Evolutionary conservation across 169 alveolate species (phyloP).

Genomic region (Babesia bigemina): DNA sequence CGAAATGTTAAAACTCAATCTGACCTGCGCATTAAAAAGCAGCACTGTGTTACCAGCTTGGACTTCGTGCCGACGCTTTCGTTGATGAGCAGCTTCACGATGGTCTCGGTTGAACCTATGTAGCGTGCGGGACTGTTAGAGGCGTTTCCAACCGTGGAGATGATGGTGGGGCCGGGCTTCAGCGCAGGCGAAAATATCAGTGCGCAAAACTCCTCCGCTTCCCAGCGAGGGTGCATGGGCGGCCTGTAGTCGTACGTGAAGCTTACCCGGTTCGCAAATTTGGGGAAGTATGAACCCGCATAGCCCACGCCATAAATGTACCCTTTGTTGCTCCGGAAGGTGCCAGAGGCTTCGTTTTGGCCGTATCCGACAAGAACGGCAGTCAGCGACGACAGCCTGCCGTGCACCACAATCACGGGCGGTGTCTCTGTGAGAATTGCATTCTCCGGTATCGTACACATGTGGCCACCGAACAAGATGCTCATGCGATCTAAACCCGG

Average conservation of each 20-base stretch:
- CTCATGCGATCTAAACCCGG: background rate
- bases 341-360: background rate
- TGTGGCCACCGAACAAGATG: background rate
- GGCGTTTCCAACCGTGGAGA: constrained; percentile 7
- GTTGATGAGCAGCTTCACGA: background rate
- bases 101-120: constrained; percentile 23
- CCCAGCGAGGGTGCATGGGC: constrained; percentile 9
- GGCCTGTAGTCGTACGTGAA: constrained; percentile 30
- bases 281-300: background rate
- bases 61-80: constrained; percentile 27
- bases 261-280: background rate
- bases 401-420: constrained; percentile 12
- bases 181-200: constrained; percentile 28
- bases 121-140: background rate
- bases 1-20: too few relatives aligned
- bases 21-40: constrained; percentile 3
- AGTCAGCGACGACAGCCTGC: constrained; percentile 9
- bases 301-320: constrained; percentile 19
- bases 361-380: constrained; percentile 30
- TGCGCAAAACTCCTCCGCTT: constrained; percentile 25
- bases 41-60: constrained; percentile 36
- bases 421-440: background rate
- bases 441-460: background rate
- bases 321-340: constrained; percentile 39
- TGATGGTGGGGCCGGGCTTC: constrained; percentile 3